Percentiles rank a stretch among this genome's conserved stretches.
Evolutionary conservation across 2,329 filamentous ascomycete species (phyloP).

Genomic region (Incumbomyces delicatus): DNA sequence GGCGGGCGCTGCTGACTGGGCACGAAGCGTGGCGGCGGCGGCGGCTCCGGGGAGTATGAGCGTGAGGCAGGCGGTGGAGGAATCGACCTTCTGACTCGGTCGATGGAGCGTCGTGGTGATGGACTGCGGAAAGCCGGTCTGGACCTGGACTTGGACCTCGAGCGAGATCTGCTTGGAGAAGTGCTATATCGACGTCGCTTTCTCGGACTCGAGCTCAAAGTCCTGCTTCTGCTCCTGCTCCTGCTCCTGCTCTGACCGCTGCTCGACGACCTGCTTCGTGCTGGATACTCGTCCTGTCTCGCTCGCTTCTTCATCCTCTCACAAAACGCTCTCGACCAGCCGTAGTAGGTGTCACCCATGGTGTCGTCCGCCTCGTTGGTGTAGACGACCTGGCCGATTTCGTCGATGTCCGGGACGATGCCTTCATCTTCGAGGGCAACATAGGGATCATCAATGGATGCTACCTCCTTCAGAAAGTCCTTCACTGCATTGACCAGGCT

Average conservation of each 20-base stretch:
- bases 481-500: conserved; percentile 60
- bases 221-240: conserved; percentile 18
- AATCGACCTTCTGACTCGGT: not conserved
- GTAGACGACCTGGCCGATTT: conserved; percentile 60
- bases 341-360: conserved; percentile 69
- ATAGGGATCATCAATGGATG: conserved; percentile 42
- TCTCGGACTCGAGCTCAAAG: conserved; percentile 32
- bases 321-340: conserved; percentile 74
- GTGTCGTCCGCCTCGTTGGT: conserved; percentile 57
- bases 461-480: conserved; percentile 57
- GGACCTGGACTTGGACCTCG: not conserved
- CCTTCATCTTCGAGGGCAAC: conserved; percentile 45
- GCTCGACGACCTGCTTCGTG: conserved; percentile 10
- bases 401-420: conserved; percentile 55
- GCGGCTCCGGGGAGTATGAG: not conserved
- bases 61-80: not conserved
- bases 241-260: conserved; percentile 37
- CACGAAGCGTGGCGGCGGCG: not conserved
- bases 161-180: conserved; percentile 22
- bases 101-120: not conserved
- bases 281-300: conserved; percentile 13
- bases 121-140: not conserved
- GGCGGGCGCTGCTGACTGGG: conserved; percentile 16
- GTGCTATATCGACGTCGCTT: conserved; percentile 32
- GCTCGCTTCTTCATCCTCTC: conserved; percentile 59